Evolutionary conservation across 2,329 filamentous ascomycete species (phyloP).

Genomic region (Claviceps sorghi): DNA sequence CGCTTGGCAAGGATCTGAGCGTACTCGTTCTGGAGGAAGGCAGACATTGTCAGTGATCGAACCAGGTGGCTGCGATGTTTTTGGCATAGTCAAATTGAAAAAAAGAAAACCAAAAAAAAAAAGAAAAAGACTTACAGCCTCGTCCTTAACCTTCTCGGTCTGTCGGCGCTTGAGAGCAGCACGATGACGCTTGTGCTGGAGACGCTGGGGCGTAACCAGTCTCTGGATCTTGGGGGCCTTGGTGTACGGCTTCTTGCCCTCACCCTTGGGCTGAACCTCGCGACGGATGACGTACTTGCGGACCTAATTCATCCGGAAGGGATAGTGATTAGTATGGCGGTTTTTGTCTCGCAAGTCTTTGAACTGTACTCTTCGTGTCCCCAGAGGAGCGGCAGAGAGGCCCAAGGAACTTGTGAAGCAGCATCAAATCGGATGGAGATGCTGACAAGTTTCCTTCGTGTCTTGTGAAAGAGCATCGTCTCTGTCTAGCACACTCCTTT

Average conservation of each 20-base stretch:
- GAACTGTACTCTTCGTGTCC: constrained; percentile 10
- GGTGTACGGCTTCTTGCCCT: constrained; percentile 97
- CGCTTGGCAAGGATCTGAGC: constrained; percentile 92
- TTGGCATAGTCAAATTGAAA: background rate
- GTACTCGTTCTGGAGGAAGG: constrained; percentile 69
- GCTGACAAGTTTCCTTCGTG: background rate
- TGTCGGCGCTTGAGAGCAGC: constrained; percentile 97
- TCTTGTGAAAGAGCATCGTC: background rate
- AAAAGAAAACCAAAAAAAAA: no score
- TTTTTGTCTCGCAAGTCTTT: background rate
- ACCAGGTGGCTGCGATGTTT: background rate
- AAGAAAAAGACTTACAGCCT: constrained; percentile 65
- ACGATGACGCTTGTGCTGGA: constrained; percentile 99
- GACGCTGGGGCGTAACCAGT: constrained; percentile 96
- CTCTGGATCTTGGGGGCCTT: constrained; percentile 99
- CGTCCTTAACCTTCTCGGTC: constrained; percentile 94
- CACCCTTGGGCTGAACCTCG: constrained; percentile 91
- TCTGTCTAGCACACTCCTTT: background rate
- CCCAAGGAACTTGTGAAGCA: background rate
- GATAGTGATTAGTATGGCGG: constrained; percentile 22
- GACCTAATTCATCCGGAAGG: constrained; percentile 43
- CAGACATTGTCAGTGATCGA: constrained; percentile 16
- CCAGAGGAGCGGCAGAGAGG: background rate
- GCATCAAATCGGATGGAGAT: background rate
- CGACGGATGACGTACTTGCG: constrained; percentile 99